Conservation (phyloP, 2,329 filamentous ascomycete genomes). For the Phaeomoniella chlamydospora region DNA sequence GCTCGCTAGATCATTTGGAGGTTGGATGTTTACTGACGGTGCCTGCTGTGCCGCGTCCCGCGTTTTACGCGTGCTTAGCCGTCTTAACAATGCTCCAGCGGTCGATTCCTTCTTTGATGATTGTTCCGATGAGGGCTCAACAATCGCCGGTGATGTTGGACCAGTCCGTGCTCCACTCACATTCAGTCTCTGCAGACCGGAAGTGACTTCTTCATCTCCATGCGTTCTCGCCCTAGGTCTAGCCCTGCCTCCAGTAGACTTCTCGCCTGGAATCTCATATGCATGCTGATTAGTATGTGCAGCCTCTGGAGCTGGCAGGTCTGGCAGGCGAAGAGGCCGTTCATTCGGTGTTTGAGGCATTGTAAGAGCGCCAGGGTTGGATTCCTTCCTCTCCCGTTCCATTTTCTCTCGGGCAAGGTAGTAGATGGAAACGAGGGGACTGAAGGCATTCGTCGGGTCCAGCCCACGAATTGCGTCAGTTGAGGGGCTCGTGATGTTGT, state of each 20-base stretch:
- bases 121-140: constrained; percentile 45
- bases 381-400: constrained; percentile 54
- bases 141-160: constrained; percentile 31
- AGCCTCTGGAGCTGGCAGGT: constrained; percentile 66
- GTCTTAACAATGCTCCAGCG: constrained; percentile 67
- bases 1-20: constrained; percentile 50
- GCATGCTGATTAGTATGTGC: constrained; percentile 75
- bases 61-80: constrained; percentile 78
- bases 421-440: constrained; percentile 83
- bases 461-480: constrained; percentile 70
- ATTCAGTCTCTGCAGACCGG: constrained; percentile 54
- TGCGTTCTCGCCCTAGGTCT: constrained; percentile 81
- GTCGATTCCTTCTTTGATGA: constrained; percentile 72
- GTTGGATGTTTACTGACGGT: constrained; percentile 68
- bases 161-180: constrained; percentile 30
- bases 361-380: constrained; percentile 43
- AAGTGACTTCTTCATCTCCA: constrained; percentile 78
- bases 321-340: constrained; percentile 48
- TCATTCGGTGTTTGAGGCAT: constrained; percentile 44
- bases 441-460: constrained; percentile 87
- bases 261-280: constrained; percentile 84
- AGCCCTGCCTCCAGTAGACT: constrained; percentile 67
- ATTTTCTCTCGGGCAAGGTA: constrained; percentile 93
- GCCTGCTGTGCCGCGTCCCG: constrained; percentile 48
- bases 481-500: constrained; percentile 73